Evolutionary conservation across 176 grass and related monocot species (phyloP).

Genomic region (Ananas comosus): DNA sequence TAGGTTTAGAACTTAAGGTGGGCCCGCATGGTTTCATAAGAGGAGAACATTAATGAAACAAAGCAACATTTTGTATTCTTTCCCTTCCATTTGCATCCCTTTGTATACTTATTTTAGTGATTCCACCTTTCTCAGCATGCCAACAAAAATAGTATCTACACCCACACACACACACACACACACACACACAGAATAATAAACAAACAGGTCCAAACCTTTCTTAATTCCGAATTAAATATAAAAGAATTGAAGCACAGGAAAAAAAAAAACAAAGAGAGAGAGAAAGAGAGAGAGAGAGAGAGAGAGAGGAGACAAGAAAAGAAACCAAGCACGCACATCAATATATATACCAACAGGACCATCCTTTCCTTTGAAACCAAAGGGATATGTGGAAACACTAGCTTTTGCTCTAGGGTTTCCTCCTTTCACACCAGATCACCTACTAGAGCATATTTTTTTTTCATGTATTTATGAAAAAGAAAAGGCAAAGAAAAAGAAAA

Average conservation of each 20-base stretch:
- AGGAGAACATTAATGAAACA: slow-evolving; percentile 5
- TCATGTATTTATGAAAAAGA: neutral
- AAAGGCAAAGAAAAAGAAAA: neutral
- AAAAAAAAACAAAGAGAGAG: neutral
- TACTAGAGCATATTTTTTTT: neutral
- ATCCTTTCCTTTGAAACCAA: neutral
- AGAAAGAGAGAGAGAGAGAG: neutral
- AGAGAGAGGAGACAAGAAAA: neutral
- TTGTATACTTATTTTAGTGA: slow-evolving; percentile 5
- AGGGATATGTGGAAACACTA: neutral
- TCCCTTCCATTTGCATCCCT: slow-evolving; percentile 7
- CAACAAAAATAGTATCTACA: slow-evolving; percentile 7
- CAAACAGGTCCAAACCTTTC: neutral
- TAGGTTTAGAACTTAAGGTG: neutral
- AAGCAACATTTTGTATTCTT: neutral
- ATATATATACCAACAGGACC: neutral
- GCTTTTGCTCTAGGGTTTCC: neutral
- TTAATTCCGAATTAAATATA: too few species aligned
- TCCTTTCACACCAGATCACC: neutral
- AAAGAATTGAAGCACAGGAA: neutral
- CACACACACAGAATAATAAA: neutral
- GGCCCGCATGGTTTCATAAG: slow-evolving; percentile 2
- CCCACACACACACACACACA: neutral
- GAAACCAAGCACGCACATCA: neutral
- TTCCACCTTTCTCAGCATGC: slow-evolving; percentile 8